These are phyloP conservation scores for Pleurotus cornucopiae DNA, from an alignment of 768 basidiomycete genomes.

Conservation along the genomic window DNA sequence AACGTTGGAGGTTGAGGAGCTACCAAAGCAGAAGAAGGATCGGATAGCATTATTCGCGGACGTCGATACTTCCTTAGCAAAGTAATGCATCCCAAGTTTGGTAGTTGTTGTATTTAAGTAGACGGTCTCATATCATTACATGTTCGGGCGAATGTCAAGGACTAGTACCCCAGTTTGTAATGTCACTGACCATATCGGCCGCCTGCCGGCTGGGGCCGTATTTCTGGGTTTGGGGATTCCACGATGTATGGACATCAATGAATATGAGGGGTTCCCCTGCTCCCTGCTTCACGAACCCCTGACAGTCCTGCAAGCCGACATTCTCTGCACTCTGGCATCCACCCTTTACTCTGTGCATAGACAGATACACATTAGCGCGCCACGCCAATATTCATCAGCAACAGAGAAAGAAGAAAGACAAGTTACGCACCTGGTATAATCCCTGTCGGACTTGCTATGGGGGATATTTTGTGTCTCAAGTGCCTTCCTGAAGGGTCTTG, in stretches of 20 bases:
- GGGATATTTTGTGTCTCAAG: neutral
- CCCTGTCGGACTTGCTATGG: neutral
- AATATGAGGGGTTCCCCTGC: neutral
- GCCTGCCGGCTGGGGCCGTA: neutral
- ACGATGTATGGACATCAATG: conserved; percentile 1
- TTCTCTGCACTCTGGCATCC: neutral
- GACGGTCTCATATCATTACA: no score
- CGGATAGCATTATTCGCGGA: conserved; percentile 28
- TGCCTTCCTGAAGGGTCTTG: neutral
- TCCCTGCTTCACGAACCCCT: neutral
- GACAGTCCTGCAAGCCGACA: neutral
- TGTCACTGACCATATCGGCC: neutral
- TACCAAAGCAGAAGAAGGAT: conserved; percentile 29
- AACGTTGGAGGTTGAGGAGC: conserved; percentile 29
- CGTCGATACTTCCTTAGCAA: neutral
- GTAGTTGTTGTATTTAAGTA: no score
- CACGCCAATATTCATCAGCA: neutral
- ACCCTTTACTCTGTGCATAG: neutral
- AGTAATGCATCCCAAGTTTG: no score
- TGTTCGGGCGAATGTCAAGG: neutral
- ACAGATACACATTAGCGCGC: no score
- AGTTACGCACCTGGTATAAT: neutral
- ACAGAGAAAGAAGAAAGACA: neutral
- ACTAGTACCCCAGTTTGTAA: neutral
- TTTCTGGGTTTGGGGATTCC: neutral